Conservation (phyloP, 768 basidiomycete genomes). For the Tulasnella calospora region DNA sequence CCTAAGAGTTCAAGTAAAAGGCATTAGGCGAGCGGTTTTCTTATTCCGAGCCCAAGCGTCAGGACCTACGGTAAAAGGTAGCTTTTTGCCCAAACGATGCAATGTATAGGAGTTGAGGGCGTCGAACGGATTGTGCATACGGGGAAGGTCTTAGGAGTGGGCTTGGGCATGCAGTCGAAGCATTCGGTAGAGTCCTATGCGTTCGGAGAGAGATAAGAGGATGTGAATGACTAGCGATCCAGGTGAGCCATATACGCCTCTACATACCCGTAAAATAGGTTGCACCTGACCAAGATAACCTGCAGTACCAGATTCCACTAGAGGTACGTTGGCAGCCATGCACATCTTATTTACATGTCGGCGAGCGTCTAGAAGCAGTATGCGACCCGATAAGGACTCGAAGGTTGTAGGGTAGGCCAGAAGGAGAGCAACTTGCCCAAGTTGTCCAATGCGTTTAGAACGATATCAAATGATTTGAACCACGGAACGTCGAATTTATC, state of each 20-base stretch:
- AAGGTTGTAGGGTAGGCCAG: neutral
- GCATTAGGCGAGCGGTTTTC: neutral
- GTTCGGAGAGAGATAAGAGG: neutral
- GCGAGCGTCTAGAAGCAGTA: conserved; percentile 64
- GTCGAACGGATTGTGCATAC: conserved; percentile 98
- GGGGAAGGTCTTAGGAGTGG: conserved; percentile 89
- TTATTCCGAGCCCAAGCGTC: neutral
- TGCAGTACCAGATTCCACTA: conserved; percentile 94
- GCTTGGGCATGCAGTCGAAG: conserved; percentile 93
- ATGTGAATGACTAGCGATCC: neutral
- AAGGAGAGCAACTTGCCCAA: conserved; percentile 55
- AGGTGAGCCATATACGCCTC: conserved; percentile 9
- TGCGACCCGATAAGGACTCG: neutral
- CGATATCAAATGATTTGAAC: conserved; percentile 87
- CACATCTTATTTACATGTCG: conserved; percentile 98
- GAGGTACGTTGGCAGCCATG: conserved; percentile 81
- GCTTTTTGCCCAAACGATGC: conserved; percentile 98
- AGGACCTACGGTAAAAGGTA: conserved; percentile 80
- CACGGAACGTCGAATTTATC: conserved; percentile 81
- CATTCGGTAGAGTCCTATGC: conserved; percentile 82
- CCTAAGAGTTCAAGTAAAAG: conserved; percentile 44
- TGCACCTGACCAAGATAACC: conserved; percentile 97
- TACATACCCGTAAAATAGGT: conserved; percentile 73
- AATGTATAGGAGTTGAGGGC: conserved; percentile 95
- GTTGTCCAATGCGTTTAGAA: conserved; percentile 94